phyloP scores from a whole-genome alignment of 2,329 filamentous ascomycete genomes.

The Aspergillus terreus region DNA sequence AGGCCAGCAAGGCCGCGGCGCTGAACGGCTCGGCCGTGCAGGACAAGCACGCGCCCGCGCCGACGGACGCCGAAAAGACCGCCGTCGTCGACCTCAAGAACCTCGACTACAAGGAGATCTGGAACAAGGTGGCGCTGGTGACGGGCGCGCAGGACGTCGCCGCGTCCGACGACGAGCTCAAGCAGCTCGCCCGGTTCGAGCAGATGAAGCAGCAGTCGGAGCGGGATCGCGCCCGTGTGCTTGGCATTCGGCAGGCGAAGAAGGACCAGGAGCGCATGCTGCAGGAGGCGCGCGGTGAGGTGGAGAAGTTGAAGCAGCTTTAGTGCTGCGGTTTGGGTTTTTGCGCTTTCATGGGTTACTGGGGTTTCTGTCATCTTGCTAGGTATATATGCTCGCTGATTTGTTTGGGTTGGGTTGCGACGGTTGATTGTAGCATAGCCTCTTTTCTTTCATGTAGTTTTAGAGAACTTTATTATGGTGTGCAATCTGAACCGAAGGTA shows the following conservation, averaged over 20 bases:
- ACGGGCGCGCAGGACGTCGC: constrained; percentile 39
- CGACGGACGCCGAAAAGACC: constrained; percentile 28
- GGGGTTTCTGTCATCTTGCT: constrained; percentile 1
- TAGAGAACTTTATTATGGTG: constrained; percentile 7
- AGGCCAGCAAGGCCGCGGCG: constrained; percentile 25
- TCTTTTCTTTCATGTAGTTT: constrained; percentile 20
- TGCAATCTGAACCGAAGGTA: not conserved
- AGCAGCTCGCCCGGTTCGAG: constrained; percentile 33
- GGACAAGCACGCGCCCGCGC: constrained; percentile 33
- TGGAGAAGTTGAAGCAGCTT: constrained; percentile 38
- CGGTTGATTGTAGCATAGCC: constrained; percentile 22
- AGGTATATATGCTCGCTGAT: not conserved
- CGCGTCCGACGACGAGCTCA: constrained; percentile 31
- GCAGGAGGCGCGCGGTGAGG: constrained; percentile 41
- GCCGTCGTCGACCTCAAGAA: constrained; percentile 38
- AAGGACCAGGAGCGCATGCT: constrained; percentile 45
- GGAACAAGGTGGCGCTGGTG: constrained; percentile 38
- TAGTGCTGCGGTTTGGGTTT: constrained; percentile 10
- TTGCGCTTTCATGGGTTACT: not conserved
- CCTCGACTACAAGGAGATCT: constrained; percentile 40
- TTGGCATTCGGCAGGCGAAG: constrained; percentile 39
- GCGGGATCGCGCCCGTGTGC: constrained; percentile 37
- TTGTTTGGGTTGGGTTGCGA: constrained; percentile 7
- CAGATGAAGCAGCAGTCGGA: constrained; percentile 33
- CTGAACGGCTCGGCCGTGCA: constrained; percentile 20